Conservation (phyloP, 176 grass and related monocot genomes). For the Coix lacrymajobi region DNA sequence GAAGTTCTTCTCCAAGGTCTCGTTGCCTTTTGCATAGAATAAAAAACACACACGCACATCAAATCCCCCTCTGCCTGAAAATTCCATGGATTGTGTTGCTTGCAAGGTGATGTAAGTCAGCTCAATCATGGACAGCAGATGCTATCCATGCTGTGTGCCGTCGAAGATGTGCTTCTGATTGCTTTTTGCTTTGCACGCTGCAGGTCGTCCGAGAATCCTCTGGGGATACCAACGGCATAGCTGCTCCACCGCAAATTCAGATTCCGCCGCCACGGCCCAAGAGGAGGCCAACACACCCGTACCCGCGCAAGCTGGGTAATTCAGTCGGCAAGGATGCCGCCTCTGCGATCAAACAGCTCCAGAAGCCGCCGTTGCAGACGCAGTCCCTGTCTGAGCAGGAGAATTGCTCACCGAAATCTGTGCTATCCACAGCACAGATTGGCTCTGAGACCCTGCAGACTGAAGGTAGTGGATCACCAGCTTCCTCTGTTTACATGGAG, state of each 20-base stretch:
- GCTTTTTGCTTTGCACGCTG: background rate
- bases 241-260: conserved; percentile 37
- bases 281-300: conserved; percentile 65
- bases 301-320: conserved; percentile 70
- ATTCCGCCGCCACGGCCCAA: conserved; percentile 94
- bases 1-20: conserved; percentile 97
- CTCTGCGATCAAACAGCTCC: conserved; percentile 22
- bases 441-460: background rate
- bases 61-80: conserved; percentile 25
- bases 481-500: conserved; percentile 37
- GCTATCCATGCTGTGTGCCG: conserved; percentile 6
- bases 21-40: conserved; percentile 26
- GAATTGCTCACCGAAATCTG: conserved; percentile 61
- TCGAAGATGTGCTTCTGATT: conserved; percentile 10
- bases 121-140: conserved; percentile 43
- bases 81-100: conserved; percentile 61
- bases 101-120: conserved; percentile 52
- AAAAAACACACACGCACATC: background rate
- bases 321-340: conserved; percentile 15
- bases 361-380: conserved; percentile 28
- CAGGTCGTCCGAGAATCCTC: conserved; percentile 64
- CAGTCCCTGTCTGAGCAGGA: conserved; percentile 42
- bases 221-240: conserved; percentile 19
- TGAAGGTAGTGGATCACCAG: conserved; percentile 36
- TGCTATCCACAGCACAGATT: conserved; percentile 36